Evolutionary conservation across 75 land plant species (phyloP), one percentile per base, ranked within the genome.

Genomic region (Azolla pinnata): DNA sequence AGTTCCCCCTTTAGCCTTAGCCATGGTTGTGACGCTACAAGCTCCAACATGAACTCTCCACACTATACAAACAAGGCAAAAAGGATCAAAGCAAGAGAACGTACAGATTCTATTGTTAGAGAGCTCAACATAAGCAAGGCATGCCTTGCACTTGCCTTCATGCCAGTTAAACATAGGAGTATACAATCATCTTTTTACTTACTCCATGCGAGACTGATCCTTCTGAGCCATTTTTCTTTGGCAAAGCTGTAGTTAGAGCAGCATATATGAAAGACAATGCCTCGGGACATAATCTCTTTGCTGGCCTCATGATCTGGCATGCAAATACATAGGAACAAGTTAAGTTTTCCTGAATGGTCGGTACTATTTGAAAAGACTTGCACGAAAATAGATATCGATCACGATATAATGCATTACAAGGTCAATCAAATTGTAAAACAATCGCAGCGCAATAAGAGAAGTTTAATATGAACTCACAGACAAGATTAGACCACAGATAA

Each of bases 401-500:
- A n/a, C n/a, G n/a, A n/a, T n/a, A n/a, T n/a, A n/a, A n/a, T n/a
- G n/a, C n/a, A n/a, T n/a, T n/a, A n/a, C n/a, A n/a, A n/a, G n/a
- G n/a, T n/a, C n/a, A n/a, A n/a, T n/a, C n/a, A n/a, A n/a, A n/a
- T n/a, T n/a, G n/a, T n/a, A n/a, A n/a, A n/a, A n/a, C n/a, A n/a
- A n/a, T n/a, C n/a, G n/a, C n/a, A n/a, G n/a, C 40, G 12, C 12
- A 12, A 35, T 35, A 35, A 35, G 40, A 5, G 40, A 52, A 23
- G 29, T 4, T 3, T 1, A 52, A 14, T 12, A 18, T 12, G 10
- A 23, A 52, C n/a, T 42, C 2, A 74, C 96, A 21, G 76, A 75
- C 29, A 84, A 90, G 14, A 88, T 35, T 75, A 88, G 63, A 8
- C 96, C 83, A 67, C 96, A 92, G 20, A 92, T 67, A 56, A 92